Evolutionary conservation across 2,329 filamentous ascomycete genomes (phyloP).

Genomic region (Atkinsonella hypoxylon): DNA sequence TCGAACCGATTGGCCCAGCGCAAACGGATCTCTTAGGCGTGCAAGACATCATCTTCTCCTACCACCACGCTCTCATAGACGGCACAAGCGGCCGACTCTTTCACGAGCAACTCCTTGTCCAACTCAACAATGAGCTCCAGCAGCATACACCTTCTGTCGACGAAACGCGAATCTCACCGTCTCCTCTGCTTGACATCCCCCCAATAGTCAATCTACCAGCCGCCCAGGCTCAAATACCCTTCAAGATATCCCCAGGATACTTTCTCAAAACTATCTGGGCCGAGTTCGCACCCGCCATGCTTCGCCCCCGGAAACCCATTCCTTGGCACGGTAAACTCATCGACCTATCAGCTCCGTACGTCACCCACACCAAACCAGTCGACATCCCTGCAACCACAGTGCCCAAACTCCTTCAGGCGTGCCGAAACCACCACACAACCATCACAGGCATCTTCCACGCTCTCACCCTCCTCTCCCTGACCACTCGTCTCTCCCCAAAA

Average conservation of each 20-base stretch:
- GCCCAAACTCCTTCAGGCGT: slow-evolving; percentile 23
- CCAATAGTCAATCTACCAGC: slow-evolving; percentile 19
- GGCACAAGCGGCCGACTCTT: slow-evolving; percentile 37
- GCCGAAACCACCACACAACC: slow-evolving; percentile 29
- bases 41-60: slow-evolving; percentile 34
- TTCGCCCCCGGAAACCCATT: slow-evolving; percentile 16
- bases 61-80: slow-evolving; percentile 41
- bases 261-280: slow-evolving; percentile 29
- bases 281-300: slow-evolving; percentile 26
- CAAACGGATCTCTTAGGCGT: slow-evolving; percentile 7
- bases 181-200: slow-evolving; percentile 7
- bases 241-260: slow-evolving; percentile 27
- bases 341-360: slow-evolving; percentile 22
- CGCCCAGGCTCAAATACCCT: slow-evolving; percentile 27
- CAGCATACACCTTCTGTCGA: background rate
- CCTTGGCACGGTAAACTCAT: slow-evolving; percentile 28
- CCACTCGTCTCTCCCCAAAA: slow-evolving; percentile 22
- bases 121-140: slow-evolving; percentile 21
- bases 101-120: slow-evolving; percentile 32
- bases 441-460: slow-evolving; percentile 38
- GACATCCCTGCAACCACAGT: slow-evolving; percentile 20
- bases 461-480: slow-evolving; percentile 29
- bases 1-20: slow-evolving; percentile 12
- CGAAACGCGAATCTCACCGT: slow-evolving; percentile 19
- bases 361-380: slow-evolving; percentile 25